Conservation (phyloP, 2,329 filamentous ascomycete genomes). For the Beauveria pseudobassiana region DNA sequence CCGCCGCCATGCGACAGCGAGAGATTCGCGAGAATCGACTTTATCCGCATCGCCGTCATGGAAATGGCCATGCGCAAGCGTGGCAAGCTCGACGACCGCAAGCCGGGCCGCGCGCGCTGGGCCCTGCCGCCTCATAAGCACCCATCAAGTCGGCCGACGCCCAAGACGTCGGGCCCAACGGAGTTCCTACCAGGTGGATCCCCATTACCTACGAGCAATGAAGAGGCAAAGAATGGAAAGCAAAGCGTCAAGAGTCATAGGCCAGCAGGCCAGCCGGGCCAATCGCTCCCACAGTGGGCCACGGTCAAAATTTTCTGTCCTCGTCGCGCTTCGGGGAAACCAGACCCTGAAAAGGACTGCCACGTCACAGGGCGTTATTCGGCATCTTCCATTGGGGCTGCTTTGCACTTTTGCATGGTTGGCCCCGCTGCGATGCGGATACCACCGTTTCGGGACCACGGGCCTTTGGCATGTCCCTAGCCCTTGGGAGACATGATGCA, state of each 20-base stretch:
- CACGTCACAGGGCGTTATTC: not conserved
- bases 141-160: slow-evolving; percentile 29
- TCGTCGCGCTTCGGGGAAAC: not conserved
- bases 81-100: slow-evolving; percentile 59
- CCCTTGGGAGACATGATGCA: not conserved
- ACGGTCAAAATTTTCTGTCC: not conserved
- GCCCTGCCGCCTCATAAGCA: slow-evolving; percentile 56
- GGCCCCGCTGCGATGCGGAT: not conserved
- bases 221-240: not conserved
- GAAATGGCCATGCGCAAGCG: slow-evolving; percentile 63
- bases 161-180: slow-evolving; percentile 50
- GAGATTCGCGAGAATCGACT: slow-evolving; percentile 64
- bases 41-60: slow-evolving; percentile 63
- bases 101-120: slow-evolving; percentile 60
- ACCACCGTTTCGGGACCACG: not conserved
- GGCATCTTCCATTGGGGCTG: not conserved
- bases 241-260: not conserved
- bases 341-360: not conserved
- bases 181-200: slow-evolving; percentile 54
- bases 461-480: not conserved
- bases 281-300: slow-evolving; percentile 2
- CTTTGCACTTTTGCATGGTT: not conserved
- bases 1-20: slow-evolving; percentile 47
- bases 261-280: not conserved
- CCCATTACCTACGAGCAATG: slow-evolving; percentile 18